Evolutionary conservation across 768 basidiomycete genomes (phyloP).

Genomic region (Agaricus sinodeliciosus): DNA sequence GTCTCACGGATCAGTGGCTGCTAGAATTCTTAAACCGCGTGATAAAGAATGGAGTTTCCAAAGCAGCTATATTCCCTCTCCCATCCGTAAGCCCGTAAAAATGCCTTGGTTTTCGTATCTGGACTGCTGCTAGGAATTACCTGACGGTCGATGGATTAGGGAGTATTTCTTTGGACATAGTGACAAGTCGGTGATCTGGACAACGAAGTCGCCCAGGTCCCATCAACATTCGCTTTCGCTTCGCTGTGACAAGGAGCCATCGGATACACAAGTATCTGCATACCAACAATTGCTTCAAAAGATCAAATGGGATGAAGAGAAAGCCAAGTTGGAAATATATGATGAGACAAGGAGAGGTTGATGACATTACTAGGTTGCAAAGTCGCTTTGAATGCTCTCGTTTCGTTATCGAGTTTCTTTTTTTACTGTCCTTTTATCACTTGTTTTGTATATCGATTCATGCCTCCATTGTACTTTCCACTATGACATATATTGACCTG

Average conservation of each 20-base stretch:
- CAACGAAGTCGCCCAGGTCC: not conserved
- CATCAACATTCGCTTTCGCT: not conserved
- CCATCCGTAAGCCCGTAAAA: not conserved
- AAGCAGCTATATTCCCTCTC: not conserved
- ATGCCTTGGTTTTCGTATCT: not conserved
- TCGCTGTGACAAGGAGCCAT: not conserved
- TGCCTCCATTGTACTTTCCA: no score
- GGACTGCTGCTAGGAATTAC: not conserved
- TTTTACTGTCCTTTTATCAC: no score
- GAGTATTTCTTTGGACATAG: not conserved
- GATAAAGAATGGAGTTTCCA: not conserved
- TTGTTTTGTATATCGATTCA: no score
- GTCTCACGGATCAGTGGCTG: not conserved
- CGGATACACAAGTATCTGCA: not conserved
- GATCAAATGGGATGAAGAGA: not conserved
- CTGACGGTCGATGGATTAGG: not conserved
- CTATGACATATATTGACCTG: no score
- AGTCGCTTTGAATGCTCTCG: no score
- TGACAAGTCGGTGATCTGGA: not conserved
- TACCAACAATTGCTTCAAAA: not conserved
- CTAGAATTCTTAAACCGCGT: not conserved
- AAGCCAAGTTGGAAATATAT: no score
- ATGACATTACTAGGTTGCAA: no score
- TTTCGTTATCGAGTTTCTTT: no score
- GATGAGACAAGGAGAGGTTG: no score